Conservation (phyloP, 2,329 filamentous ascomycete species). For the Nemania bipapillata region DNA sequence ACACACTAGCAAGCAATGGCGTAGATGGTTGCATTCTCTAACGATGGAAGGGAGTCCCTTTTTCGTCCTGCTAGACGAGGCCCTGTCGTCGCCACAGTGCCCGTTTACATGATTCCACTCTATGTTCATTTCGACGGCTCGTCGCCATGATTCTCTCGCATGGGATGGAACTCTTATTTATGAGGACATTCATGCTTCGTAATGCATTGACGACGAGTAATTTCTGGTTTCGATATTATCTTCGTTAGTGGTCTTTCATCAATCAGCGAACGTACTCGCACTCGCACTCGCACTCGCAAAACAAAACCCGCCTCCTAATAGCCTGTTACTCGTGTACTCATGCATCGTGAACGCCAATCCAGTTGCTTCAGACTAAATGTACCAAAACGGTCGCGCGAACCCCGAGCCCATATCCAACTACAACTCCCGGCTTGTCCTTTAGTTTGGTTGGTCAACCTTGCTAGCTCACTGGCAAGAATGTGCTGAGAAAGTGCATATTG, state of each 20-base stretch:
- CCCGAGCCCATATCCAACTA: not conserved
- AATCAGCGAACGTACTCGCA: slow-evolving; percentile 21
- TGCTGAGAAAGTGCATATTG: not conserved
- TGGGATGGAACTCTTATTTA: not conserved
- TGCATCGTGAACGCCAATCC: slow-evolving; percentile 20
- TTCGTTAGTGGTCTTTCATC: slow-evolving; percentile 17
- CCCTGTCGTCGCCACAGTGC: no score
- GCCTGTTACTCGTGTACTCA: slow-evolving; percentile 22
- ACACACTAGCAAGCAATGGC: not conserved
- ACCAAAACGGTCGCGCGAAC: slow-evolving; percentile 5
- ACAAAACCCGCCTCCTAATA: slow-evolving; percentile 13
- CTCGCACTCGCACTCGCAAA: slow-evolving; percentile 2
- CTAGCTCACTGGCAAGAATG: not conserved
- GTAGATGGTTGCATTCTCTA: not conserved
- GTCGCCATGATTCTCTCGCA: not conserved
- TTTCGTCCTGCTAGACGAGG: not conserved
- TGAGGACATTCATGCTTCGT: not conserved
- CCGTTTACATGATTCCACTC: no score
- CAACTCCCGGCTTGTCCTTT: not conserved
- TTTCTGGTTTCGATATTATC: slow-evolving; percentile 17
- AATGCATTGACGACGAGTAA: slow-evolving; percentile 5
- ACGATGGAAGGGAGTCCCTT: not conserved
- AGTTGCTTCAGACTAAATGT: slow-evolving; percentile 12
- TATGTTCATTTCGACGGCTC: not conserved
- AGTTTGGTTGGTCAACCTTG: not conserved